Evolutionary conservation across 108 stramenopile species (phyloP), one percentile per base, ranked within the genome.

Genomic region (Parmales sp.): DNA sequence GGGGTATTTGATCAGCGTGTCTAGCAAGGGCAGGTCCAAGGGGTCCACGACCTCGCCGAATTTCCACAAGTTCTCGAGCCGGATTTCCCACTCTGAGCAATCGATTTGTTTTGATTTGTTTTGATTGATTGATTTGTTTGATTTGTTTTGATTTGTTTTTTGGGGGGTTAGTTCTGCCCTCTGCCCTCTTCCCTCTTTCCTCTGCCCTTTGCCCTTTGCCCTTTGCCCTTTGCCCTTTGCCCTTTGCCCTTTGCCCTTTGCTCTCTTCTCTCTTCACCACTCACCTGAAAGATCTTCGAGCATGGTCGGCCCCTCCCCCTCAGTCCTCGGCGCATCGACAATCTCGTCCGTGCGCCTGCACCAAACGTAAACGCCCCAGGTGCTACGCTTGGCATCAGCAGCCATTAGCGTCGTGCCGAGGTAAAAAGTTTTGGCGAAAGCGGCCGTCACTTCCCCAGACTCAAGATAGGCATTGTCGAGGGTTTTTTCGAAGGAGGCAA

Each of bases 311-410:
- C 66, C 67, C 65, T 79, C 84, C 20, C 77, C 84, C 49, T 82
- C 70, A 50, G 82, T 75, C 8, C 93, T 79, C 0, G 92, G 93
- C 2, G 92, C 89, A 80, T 97, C 95, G 9, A 97, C 95, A 45
- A 97, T 91, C 72, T 97, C 96, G 78, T 97, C 96, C 1, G 96
- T 97, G 18, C 96, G 80, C 19, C 96, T 85, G 71, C 96, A 97
- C 96, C 96, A 97, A 18, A 94, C 94, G 74, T 97, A 97, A 20
- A 97, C 80, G 9, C 94, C 94, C 96, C 96, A 97, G 44, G 92
- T 90, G 16, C 91, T 91, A 39, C 74, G 78, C 64, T 79, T 76
- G 19, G 86, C 74, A 6, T 66, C 77, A 44, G 81, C 77, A 1
- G 80, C 76, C 73, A 97, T 71, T 46, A 94, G 79, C 71, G 82